Percentiles rank a stretch among this genome's conserved stretches.
Evolutionary conservation across 495 filamentous ascomycete genomes (phyloP).

Genomic region (Aspergillus coremiiformis): DNA sequence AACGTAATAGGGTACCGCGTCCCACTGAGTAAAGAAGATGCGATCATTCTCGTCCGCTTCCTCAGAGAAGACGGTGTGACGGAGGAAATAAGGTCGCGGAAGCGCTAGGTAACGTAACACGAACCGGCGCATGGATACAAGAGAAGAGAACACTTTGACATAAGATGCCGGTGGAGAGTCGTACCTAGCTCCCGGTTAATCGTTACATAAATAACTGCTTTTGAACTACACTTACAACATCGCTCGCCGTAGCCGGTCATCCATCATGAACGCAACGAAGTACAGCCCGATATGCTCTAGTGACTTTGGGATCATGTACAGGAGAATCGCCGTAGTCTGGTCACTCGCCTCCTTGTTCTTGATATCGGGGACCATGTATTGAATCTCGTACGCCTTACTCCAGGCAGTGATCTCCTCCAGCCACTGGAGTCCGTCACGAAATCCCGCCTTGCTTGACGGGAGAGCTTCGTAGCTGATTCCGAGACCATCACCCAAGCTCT

Average conservation of each 20-base stretch:
- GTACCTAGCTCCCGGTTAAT: slow-evolving; percentile 29
- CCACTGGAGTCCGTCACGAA: slow-evolving; percentile 57
- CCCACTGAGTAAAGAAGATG: slow-evolving; percentile 43
- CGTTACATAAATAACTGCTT: neutral
- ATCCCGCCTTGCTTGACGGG: slow-evolving; percentile 36
- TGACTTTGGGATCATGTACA: slow-evolving; percentile 48
- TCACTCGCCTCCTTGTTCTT: slow-evolving; percentile 49
- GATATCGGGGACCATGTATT: slow-evolving; percentile 49
- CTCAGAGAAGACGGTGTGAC: slow-evolving; percentile 31
- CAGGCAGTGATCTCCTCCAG: slow-evolving; percentile 54
- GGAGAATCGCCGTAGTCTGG: slow-evolving; percentile 49
- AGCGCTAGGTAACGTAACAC: slow-evolving; percentile 48
- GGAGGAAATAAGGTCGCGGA: slow-evolving; percentile 45
- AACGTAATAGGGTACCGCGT: slow-evolving; percentile 52
- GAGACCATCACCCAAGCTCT: slow-evolving; percentile 54
- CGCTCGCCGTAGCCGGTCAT: slow-evolving; percentile 52
- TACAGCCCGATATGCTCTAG: slow-evolving; percentile 43
- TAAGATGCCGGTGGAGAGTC: slow-evolving; percentile 34
- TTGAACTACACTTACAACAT: slow-evolving; percentile 48
- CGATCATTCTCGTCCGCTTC: slow-evolving; percentile 42
- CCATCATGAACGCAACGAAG: slow-evolving; percentile 53
- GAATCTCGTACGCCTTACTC: slow-evolving; percentile 50
- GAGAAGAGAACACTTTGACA: slow-evolving; percentile 28
- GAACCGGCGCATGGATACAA: slow-evolving; percentile 44
- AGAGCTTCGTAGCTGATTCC: slow-evolving; percentile 45